phyloP scores from a whole-genome alignment of 208 protist species.

The Leishmania mexicana region DNA sequence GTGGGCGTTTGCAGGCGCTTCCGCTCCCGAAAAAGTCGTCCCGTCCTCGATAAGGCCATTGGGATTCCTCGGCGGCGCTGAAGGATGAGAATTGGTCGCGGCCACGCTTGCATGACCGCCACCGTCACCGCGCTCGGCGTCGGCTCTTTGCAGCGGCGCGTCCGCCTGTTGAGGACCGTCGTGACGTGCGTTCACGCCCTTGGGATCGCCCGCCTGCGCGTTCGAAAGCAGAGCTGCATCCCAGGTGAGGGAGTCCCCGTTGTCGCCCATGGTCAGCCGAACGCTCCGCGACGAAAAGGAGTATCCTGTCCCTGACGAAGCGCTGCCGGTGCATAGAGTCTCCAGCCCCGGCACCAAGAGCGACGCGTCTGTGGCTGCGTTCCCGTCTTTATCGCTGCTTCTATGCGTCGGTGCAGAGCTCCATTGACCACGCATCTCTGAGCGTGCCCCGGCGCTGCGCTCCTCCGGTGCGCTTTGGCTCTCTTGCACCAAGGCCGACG shows the following conservation, averaged over 20 bases:
- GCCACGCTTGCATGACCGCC: not conserved
- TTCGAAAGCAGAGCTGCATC: not conserved
- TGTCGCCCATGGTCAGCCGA: not conserved
- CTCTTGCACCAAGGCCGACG: not conserved
- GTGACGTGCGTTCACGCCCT: not conserved
- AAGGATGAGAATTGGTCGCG: not conserved
- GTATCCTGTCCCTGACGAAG: conserved; percentile 9
- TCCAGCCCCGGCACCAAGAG: not conserved
- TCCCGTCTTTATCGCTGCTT: not conserved
- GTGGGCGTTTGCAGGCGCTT: not conserved
- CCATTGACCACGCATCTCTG: not conserved
- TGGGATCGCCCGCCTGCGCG: not conserved
- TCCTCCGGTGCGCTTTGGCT: not conserved
- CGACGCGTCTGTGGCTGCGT: not conserved
- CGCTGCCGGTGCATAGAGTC: not conserved
- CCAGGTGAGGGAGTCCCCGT: not conserved
- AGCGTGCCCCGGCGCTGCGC: not conserved
- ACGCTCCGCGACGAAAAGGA: conserved; percentile 5
- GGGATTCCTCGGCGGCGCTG: not conserved
- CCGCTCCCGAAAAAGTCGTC: not conserved
- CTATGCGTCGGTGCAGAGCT: not conserved
- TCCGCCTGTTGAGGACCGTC: not conserved
- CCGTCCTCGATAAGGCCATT: conserved; percentile 8
- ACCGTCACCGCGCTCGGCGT: not conserved
- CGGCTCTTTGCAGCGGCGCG: not conserved